These are phyloP conservation scores for Harrya chromipes DNA, from an alignment of 768 basidiomycete species.

Conservation along the genomic window DNA sequence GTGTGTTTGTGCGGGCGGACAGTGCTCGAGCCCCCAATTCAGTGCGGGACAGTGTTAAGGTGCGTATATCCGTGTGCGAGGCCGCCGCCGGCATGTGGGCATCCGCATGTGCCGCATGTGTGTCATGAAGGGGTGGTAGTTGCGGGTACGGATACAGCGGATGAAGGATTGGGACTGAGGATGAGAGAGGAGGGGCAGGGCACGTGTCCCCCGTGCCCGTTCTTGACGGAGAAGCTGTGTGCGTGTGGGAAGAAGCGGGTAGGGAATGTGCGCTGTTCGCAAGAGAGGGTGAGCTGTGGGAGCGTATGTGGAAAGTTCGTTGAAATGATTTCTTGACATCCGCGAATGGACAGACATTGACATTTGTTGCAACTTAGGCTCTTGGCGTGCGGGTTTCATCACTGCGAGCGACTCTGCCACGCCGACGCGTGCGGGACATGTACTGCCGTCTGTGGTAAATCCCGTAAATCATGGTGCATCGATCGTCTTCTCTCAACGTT, in stretches of 20 bases:
- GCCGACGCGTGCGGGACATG: conserved; percentile 78
- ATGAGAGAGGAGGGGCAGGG: neutral
- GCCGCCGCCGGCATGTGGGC: conserved; percentile 75
- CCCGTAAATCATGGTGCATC: conserved; percentile 76
- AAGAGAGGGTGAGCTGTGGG: conserved; percentile 80
- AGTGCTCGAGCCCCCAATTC: conserved; percentile 81
- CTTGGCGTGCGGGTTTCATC: conserved; percentile 85
- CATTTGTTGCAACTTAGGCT: conserved; percentile 36
- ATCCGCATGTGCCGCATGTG: conserved; percentile 68
- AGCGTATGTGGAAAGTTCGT: conserved; percentile 71
- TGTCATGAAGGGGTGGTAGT: conserved; percentile 70
- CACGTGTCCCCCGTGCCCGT: conserved; percentile 83
- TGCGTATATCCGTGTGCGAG: conserved; percentile 80
- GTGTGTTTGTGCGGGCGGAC: conserved; percentile 86
- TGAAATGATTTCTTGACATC: neutral
- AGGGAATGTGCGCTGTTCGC: conserved; percentile 79
- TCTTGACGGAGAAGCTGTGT: conserved; percentile 74
- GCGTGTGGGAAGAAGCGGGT: conserved; percentile 87
- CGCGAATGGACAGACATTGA: neutral
- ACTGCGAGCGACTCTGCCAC: conserved; percentile 82
- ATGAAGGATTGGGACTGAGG: conserved; percentile 13
- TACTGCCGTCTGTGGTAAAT: conserved; percentile 76
- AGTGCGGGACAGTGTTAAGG: conserved; percentile 76
- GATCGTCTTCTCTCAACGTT: neutral
- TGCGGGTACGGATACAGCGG: conserved; percentile 24